A percentile compares a stretch with the other conserved stretches of the same genome.
phyloP scores from a whole-genome alignment of 768 basidiomycete species.

The Postia placenta region DNA sequence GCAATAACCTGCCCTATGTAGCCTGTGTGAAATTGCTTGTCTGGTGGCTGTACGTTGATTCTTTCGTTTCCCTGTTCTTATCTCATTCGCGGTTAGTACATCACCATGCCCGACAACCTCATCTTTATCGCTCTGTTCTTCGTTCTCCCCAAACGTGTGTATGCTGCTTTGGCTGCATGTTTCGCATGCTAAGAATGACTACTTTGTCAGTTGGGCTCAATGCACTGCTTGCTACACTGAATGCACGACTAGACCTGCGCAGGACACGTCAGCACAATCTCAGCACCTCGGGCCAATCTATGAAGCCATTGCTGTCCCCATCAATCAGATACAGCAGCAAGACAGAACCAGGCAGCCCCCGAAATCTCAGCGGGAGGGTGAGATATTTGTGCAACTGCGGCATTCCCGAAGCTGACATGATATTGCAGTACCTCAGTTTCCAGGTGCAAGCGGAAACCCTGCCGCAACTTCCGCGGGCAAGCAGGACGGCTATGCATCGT shows the following conservation, averaged over 20 bases:
- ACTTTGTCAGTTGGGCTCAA: slow-evolving; percentile 11
- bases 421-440: too few species aligned
- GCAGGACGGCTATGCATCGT: too few species aligned
- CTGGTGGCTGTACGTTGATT: slow-evolving; percentile 16
- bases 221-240: slow-evolving; percentile 15
- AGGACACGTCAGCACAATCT: background rate
- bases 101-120: slow-evolving; percentile 19
- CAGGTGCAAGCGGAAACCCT: too few species aligned
- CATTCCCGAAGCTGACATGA: too few species aligned
- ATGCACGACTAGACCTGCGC: slow-evolving; percentile 1
- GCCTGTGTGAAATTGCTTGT: slow-evolving; percentile 18
- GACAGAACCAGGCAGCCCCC: background rate
- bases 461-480: too few species aligned
- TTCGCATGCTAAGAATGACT: background rate
- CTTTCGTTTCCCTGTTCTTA: background rate
- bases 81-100: slow-evolving; percentile 15
- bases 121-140: slow-evolving; percentile 22
- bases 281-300: background rate
- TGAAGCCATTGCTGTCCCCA: background rate
- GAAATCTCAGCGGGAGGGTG: background rate
- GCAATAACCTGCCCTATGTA: background rate
- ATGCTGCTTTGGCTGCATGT: background rate
- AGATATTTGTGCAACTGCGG: too few species aligned
- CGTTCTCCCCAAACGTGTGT: slow-evolving; percentile 19
- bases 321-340: background rate